These are phyloP conservation scores for Clitopilus hobsonii DNA, from an alignment of 768 basidiomycete genomes.

Conservation along the genomic window DNA sequence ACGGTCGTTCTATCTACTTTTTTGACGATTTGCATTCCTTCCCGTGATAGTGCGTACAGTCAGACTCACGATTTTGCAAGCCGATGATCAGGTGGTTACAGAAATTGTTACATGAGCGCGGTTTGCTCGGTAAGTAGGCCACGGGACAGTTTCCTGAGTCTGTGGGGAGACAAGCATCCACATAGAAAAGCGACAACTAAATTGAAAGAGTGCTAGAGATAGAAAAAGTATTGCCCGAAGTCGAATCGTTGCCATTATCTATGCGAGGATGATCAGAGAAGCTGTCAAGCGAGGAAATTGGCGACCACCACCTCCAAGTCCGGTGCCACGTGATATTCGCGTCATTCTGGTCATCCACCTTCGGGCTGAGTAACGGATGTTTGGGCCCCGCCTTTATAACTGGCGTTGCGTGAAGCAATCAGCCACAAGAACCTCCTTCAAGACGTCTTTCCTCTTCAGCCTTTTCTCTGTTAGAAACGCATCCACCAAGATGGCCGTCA, in stretches of 20 bases:
- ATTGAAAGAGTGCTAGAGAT: too few relatives aligned
- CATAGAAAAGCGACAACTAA: too few relatives aligned
- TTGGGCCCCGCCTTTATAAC: slow-evolving; percentile 16
- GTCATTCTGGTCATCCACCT: slow-evolving; percentile 8
- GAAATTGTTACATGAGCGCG: too few relatives aligned
- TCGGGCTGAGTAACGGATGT: slow-evolving; percentile 10
- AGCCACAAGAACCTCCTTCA: slow-evolving; percentile 10
- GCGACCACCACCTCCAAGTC: slow-evolving; percentile 1
- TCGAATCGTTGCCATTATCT: not conserved
- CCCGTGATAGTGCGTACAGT: too few relatives aligned
- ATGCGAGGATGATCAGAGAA: not conserved
- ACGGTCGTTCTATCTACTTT: too few relatives aligned
- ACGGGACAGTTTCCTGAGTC: too few relatives aligned
- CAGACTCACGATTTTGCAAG: too few relatives aligned
- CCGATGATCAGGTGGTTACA: too few relatives aligned
- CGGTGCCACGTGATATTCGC: slow-evolving; percentile 11
- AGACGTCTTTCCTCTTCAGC: slow-evolving; percentile 23
- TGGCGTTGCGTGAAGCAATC: slow-evolving; percentile 7
- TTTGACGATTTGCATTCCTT: too few relatives aligned
- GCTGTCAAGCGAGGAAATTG: not conserved
- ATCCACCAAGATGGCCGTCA: slow-evolving; percentile 24
- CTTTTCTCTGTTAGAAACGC: slow-evolving; percentile 24
- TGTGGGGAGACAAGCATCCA: too few relatives aligned
- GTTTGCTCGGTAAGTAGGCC: too few relatives aligned
- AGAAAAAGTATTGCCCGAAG: too few relatives aligned